Conservation (phyloP, 1,284 basidiomycete species). For the Gymnopus androsaceus region DNA sequence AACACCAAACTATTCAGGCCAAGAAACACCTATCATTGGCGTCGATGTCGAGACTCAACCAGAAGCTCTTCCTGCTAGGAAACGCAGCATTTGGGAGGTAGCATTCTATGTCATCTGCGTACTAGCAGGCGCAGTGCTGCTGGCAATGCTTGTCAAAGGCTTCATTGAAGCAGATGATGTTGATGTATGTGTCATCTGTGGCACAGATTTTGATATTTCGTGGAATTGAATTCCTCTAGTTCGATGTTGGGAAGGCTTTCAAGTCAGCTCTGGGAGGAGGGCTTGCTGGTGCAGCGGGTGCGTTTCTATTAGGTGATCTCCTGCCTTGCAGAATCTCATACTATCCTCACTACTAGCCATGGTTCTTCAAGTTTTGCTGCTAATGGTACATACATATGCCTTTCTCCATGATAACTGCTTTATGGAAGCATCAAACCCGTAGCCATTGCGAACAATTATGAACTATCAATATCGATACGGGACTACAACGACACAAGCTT, state of each 20-base stretch:
- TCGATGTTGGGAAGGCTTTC: slow-evolving; percentile 74
- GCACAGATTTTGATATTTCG: not conserved
- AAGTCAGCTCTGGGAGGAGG: slow-evolving; percentile 84
- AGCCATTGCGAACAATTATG: slow-evolving; percentile 85
- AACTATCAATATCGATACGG: slow-evolving; percentile 91
- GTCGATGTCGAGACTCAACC: slow-evolving; percentile 14
- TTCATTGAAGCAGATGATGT: slow-evolving; percentile 69
- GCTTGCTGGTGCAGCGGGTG: slow-evolving; percentile 80
- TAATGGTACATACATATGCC: slow-evolving; percentile 60
- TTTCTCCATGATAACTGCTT: not conserved
- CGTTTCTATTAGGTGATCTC: slow-evolving; percentile 15
- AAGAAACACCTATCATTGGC: not conserved
- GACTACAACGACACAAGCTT: slow-evolving; percentile 66
- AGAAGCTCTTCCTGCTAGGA: slow-evolving; percentile 12
- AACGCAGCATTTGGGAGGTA: slow-evolving; percentile 17
- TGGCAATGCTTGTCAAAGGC: slow-evolving; percentile 64
- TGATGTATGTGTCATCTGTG: slow-evolving; percentile 45
- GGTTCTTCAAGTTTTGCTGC: slow-evolving; percentile 83
- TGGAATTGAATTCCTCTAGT: slow-evolving; percentile 43
- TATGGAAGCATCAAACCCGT: not conserved
- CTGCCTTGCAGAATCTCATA: not conserved
- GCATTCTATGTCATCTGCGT: slow-evolving; percentile 35
- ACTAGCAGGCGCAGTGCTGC: slow-evolving; percentile 35
- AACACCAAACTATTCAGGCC: slow-evolving; percentile 1
- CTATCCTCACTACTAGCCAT: slow-evolving; percentile 61